Conservation (phyloP, 176 grass and related monocot species). For the Rhipidocladum racemiflorum region DNA sequence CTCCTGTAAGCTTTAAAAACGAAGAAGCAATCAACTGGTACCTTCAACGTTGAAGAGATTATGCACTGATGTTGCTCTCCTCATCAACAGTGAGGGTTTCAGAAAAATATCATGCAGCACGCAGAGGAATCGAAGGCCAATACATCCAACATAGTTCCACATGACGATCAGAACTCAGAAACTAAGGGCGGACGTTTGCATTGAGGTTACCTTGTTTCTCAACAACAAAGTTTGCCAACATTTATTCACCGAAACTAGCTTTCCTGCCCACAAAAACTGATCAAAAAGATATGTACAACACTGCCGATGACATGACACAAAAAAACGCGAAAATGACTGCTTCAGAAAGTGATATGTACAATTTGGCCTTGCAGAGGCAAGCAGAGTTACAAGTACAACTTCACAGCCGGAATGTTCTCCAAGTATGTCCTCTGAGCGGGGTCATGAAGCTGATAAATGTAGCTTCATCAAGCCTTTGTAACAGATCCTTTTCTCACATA, state of each 20-base stretch:
- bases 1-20: not conserved
- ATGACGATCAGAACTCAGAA: not conserved
- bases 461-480: slow-evolving; percentile 46
- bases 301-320: not conserved
- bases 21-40: not conserved
- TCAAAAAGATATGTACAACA: slow-evolving; percentile 31
- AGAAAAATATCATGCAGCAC: not conserved
- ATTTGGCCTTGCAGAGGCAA: slow-evolving; percentile 30
- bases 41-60: not conserved
- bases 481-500: slow-evolving; percentile 1
- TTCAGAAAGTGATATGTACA: slow-evolving; percentile 35
- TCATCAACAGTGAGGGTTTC: not conserved
- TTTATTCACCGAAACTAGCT: slow-evolving; percentile 35
- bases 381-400: slow-evolving; percentile 21
- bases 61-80: not conserved
- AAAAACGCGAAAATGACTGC: not conserved
- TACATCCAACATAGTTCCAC: not conserved
- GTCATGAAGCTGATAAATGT: slow-evolving; percentile 42
- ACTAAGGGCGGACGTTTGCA: not conserved
- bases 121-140: not conserved
- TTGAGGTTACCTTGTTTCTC: slow-evolving; percentile 19
- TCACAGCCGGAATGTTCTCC: not conserved
- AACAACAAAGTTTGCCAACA: slow-evolving; percentile 16
- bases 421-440: not conserved
- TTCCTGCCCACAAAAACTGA: not conserved